A percentile compares a stretch with the other conserved stretches of the same genome.
Evolutionary conservation across 345 rosid genomes (phyloP).

Genomic region (Pistacia vera): DNA sequence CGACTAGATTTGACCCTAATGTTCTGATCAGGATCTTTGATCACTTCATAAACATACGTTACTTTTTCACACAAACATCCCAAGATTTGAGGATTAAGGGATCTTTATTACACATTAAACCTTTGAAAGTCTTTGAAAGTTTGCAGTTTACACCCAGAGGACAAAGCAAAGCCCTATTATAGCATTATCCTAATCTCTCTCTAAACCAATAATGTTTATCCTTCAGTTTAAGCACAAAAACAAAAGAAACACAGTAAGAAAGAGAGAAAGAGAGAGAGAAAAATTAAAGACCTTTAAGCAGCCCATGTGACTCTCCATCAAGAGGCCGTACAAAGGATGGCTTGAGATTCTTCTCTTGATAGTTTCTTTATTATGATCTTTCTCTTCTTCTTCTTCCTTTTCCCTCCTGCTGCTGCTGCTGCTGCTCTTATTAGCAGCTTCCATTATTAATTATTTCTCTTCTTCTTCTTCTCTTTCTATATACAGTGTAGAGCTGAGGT

Average conservation of each 20-base stretch:
- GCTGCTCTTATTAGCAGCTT: not conserved
- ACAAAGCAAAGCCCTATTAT: too few species aligned
- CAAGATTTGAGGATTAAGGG: too few species aligned
- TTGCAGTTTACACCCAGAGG: too few species aligned
- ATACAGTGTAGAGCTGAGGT: too few species aligned
- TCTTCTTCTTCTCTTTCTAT: not conserved
- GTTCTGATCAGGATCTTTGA: not conserved
- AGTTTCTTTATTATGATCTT: conserved; percentile 13
- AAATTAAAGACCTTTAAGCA: conserved; percentile 50
- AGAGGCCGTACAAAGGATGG: conserved; percentile 53
- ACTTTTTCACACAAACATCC: too few species aligned
- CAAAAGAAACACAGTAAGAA: not conserved
- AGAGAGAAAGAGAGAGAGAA: conserved; percentile 12
- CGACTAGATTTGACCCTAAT: not conserved
- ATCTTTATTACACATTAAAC: too few species aligned
- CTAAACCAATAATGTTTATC: too few species aligned
- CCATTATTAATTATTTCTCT: not conserved
- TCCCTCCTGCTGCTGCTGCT: not conserved
- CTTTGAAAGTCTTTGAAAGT: too few species aligned
- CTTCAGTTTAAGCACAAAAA: too few species aligned
- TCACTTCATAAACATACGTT: too few species aligned
- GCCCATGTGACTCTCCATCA: conserved; percentile 47
- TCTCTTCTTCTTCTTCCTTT: conserved; percentile 11
- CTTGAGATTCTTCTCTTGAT: conserved; percentile 53
- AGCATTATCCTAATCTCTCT: too few species aligned